Evolutionary conservation across 768 basidiomycete species (phyloP).

Genomic region (Mycena crocata): DNA sequence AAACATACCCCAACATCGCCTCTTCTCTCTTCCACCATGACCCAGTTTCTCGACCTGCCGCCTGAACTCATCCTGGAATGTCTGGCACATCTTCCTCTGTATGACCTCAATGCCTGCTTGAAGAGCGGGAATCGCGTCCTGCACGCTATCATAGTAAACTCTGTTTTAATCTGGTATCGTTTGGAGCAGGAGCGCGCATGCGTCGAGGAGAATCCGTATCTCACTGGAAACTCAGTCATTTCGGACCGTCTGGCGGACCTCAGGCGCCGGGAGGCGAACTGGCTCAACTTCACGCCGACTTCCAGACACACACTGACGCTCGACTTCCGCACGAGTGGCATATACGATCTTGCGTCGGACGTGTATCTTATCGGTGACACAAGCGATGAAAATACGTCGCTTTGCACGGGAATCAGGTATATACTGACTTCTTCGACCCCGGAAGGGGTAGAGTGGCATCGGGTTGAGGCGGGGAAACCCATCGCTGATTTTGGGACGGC

Average conservation of each 20-base stretch:
- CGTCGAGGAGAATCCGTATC: too few relatives aligned
- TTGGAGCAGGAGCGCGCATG: too few relatives aligned
- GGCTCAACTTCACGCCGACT: slow-evolving; percentile 6
- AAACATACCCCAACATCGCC: too few relatives aligned
- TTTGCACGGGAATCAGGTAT: slow-evolving; percentile 16
- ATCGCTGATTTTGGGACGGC: slow-evolving; percentile 24
- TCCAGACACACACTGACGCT: neutral
- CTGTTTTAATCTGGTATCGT: too few relatives aligned
- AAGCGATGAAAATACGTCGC: neutral
- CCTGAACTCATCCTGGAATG: too few relatives aligned
- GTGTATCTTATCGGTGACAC: slow-evolving; percentile 1
- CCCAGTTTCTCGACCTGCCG: too few relatives aligned
- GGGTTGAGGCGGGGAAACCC: slow-evolving; percentile 3
- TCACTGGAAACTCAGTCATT: neutral
- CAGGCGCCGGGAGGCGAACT: neutral
- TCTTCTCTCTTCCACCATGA: too few relatives aligned
- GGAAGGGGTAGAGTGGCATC: slow-evolving; percentile 3
- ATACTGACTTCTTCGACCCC: neutral
- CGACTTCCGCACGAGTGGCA: neutral
- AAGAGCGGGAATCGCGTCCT: too few relatives aligned
- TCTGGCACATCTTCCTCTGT: too few relatives aligned
- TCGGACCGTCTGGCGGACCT: slow-evolving; percentile 15
- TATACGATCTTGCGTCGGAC: slow-evolving; percentile 12
- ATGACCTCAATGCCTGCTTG: too few relatives aligned
- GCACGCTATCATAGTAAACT: too few relatives aligned